phyloP scores from a whole-genome alignment of 1,284 basidiomycete species.

The Apiotrichum laibachii region DNA sequence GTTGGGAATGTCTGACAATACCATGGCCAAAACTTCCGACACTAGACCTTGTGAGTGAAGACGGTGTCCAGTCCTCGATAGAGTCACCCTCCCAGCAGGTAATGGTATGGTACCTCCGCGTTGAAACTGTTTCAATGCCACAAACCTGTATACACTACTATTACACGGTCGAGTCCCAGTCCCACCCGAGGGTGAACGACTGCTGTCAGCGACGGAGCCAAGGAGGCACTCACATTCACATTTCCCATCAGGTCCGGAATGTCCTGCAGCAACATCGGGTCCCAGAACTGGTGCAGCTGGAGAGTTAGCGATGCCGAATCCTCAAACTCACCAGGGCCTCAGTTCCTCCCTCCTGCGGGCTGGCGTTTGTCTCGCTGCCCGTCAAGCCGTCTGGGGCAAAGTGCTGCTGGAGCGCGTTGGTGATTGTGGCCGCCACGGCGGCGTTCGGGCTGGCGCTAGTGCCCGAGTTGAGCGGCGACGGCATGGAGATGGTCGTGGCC shows the following conservation, averaged over 20 bases:
- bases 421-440: neutral
- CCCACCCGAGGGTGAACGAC: conserved; percentile 9
- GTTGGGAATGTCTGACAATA: too few relatives aligned
- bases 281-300: conserved; percentile 17
- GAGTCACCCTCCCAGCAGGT: too few relatives aligned
- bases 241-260: conserved; percentile 2
- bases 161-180: conserved; percentile 9
- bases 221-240: neutral
- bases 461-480: conserved; percentile 14
- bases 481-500: conserved; percentile 16
- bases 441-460: neutral
- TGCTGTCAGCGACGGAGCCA: neutral
- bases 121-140: too few relatives aligned
- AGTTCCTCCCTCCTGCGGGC: neutral
- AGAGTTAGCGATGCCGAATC: neutral
- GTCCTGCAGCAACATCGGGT: conserved; percentile 12
- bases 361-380: neutral
- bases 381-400: neutral
- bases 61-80: too few relatives aligned
- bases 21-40: too few relatives aligned
- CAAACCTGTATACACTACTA: too few relatives aligned
- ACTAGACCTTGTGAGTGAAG: too few relatives aligned
- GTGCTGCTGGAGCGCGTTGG: conserved; percentile 6
- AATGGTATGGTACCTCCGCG: too few relatives aligned
- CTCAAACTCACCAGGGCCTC: conserved; percentile 9